These are phyloP conservation scores for Rhizopogon sp. DNA, from an alignment of 768 basidiomycete genomes.

Conservation along the genomic window DNA sequence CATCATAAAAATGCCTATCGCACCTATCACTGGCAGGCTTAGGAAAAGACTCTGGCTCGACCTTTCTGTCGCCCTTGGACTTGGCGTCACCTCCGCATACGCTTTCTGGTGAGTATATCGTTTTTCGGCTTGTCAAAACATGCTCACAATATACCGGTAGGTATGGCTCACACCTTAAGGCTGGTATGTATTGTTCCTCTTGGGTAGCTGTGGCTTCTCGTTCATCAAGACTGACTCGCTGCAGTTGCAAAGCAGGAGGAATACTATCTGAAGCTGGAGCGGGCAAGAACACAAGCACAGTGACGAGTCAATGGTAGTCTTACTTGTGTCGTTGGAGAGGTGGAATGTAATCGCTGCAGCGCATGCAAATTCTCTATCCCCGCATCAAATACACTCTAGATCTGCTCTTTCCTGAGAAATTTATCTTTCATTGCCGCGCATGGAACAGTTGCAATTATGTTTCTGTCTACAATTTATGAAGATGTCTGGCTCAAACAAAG, in stretches of 20 bases:
- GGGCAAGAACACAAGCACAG: constrained; percentile 29
- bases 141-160: constrained; percentile 36
- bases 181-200: constrained; percentile 42
- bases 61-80: constrained; percentile 65
- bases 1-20: constrained; percentile 63
- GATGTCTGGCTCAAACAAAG: constrained; percentile 25
- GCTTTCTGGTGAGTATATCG: constrained; percentile 68
- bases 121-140: constrained; percentile 11
- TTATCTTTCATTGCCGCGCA: not conserved
- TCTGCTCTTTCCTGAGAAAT: not conserved
- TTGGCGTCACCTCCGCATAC: constrained; percentile 72
- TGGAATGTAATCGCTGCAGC: not conserved
- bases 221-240: constrained; percentile 8
- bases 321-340: too few relatives aligned
- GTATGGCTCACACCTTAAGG: constrained; percentile 79
- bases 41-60: constrained; percentile 92
- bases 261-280: constrained; percentile 84
- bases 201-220: not conserved
- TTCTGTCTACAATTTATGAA: not conserved
- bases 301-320: not conserved
- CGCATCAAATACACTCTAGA: not conserved
- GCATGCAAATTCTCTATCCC: not conserved
- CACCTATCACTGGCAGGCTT: constrained; percentile 90
- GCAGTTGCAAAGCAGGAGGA: constrained; percentile 80
- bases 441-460: not conserved